Percentiles rank a stretch among this genome's conserved stretches.
Conservation (phyloP, 805 yeast genomes). For the Teunomyces atbi region DNA sequence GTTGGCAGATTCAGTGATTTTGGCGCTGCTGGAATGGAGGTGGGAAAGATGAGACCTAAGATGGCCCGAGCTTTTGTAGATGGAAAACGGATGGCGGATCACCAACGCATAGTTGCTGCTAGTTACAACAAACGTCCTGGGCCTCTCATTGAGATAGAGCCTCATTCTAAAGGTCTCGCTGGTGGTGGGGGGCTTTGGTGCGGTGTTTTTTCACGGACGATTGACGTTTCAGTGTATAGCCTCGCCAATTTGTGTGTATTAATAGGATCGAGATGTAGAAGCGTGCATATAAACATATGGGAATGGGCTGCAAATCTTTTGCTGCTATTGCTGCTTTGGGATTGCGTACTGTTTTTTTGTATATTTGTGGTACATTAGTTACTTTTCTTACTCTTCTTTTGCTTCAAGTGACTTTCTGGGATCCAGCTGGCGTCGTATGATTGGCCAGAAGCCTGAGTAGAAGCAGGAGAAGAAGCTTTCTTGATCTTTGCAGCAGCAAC, state of each 20-base stretch:
- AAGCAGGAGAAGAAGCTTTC: slow-evolving; percentile 20
- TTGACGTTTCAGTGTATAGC: too few relatives aligned
- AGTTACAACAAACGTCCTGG: slow-evolving; percentile 68
- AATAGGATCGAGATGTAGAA: background rate
- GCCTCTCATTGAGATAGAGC: slow-evolving; percentile 59
- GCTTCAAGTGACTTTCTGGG: slow-evolving; percentile 10
- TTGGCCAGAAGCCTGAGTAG: background rate
- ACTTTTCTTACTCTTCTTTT: slow-evolving; percentile 11
- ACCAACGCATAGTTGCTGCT: slow-evolving; percentile 59
- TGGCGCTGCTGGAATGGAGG: background rate
- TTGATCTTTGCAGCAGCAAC: slow-evolving; percentile 21
- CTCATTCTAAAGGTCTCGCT: slow-evolving; percentile 40
- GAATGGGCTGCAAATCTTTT: background rate
- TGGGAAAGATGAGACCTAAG: slow-evolving; percentile 17
- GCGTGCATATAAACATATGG: background rate
- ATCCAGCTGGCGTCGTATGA: slow-evolving; percentile 9
- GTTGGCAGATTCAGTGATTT: slow-evolving; percentile 24
- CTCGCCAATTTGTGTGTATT: background rate
- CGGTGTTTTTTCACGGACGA: too few relatives aligned
- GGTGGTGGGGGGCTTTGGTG: too few relatives aligned
- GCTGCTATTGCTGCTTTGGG: background rate
- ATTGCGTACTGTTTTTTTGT: too few relatives aligned
- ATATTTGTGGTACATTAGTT: background rate
- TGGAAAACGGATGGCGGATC: slow-evolving; percentile 48
- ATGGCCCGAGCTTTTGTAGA: slow-evolving; percentile 17